Percentiles rank a stretch among this genome's conserved stretches.
These are phyloP conservation scores for Dendrobium chrysotoxum DNA, from an alignment of 106 monocot species.

Conservation along the genomic window DNA sequence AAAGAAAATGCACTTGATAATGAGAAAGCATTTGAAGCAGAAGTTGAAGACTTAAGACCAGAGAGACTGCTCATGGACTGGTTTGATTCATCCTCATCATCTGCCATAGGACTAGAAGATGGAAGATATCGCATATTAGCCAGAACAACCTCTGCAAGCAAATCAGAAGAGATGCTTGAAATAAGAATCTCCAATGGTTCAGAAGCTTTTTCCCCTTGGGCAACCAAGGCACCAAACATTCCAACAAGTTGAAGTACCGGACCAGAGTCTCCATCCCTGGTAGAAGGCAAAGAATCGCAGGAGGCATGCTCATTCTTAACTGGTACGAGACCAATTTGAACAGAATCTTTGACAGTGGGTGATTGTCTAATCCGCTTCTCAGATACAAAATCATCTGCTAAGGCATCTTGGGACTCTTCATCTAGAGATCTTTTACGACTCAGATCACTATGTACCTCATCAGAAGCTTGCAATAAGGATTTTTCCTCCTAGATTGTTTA, in stretches of 20 bases:
- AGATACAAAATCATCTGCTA: slow-evolving; percentile 34
- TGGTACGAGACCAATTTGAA: slow-evolving; percentile 17
- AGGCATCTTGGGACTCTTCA: slow-evolving; percentile 30
- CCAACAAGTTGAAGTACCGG: slow-evolving; percentile 84
- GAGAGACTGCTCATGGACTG: not conserved
- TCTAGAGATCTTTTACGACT: slow-evolving; percentile 43
- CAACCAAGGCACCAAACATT: slow-evolving; percentile 85
- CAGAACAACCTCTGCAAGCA: slow-evolving; percentile 89
- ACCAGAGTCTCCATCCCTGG: slow-evolving; percentile 39
- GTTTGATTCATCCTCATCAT: slow-evolving; percentile 24
- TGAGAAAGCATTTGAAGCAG: slow-evolving; percentile 29
- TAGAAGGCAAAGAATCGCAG: slow-evolving; percentile 1
- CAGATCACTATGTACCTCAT: slow-evolving; percentile 23
- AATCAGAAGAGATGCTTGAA: slow-evolving; percentile 90
- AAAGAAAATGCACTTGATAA: slow-evolving; percentile 42
- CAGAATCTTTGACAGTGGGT: slow-evolving; percentile 19
- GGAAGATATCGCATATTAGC: slow-evolving; percentile 81
- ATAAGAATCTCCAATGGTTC: slow-evolving; percentile 75
- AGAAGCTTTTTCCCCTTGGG: slow-evolving; percentile 81
- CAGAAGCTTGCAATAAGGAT: slow-evolving; percentile 12
- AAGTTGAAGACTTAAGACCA: slow-evolving; percentile 13
- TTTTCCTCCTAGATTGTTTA: slow-evolving; percentile 40
- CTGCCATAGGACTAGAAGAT: slow-evolving; percentile 36
- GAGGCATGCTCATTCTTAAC: slow-evolving; percentile 14
- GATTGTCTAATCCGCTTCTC: slow-evolving; percentile 43